These are phyloP conservation scores for Aspergillus haitiensis DNA, from an alignment of 495 filamentous ascomycete species.

Conservation along the genomic window DNA sequence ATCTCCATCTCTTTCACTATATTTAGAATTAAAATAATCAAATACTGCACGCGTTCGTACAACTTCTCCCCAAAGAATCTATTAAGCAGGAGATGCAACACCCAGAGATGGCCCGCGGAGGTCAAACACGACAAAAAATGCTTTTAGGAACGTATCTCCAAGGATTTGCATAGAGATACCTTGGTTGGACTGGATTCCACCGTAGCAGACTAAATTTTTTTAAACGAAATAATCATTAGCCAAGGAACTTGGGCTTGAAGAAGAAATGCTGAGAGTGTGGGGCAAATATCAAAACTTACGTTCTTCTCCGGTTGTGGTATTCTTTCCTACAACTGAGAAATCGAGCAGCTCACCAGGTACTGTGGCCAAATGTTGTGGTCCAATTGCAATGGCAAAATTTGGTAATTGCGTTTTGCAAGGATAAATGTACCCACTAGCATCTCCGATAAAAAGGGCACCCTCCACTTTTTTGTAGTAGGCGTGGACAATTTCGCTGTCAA, in stretches of 20 bases:
- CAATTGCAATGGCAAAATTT: conserved; percentile 65
- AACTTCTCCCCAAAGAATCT: not conserved
- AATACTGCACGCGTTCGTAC: not conserved
- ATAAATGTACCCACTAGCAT: conserved; percentile 63
- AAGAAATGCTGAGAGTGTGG: not conserved
- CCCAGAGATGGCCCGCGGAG: conserved; percentile 46
- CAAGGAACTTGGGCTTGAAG: not conserved
- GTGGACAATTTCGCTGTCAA: conserved; percentile 58
- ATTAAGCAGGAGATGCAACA: conserved; percentile 31
- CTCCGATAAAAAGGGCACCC: conserved; percentile 49
- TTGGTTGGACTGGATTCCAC: conserved; percentile 65
- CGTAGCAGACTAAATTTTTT: conserved; percentile 63
- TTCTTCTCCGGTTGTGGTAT: conserved; percentile 39
- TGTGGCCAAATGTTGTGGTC: conserved; percentile 56
- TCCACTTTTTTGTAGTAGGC: conserved; percentile 64
- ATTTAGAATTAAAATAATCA: not conserved
- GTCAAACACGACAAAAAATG: conserved; percentile 79
- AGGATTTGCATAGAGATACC: conserved; percentile 65
- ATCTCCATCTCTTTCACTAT: not conserved
- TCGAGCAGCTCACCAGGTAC: conserved; percentile 68
- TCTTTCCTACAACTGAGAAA: conserved; percentile 58
- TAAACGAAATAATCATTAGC: not conserved
- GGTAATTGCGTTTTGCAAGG: conserved; percentile 64
- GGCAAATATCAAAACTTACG: conserved; percentile 29
- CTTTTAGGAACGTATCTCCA: conserved; percentile 78